Evolutionary conservation across 1,139 yeast genomes (phyloP).

Genomic region (Geotrichum aggregatum): DNA sequence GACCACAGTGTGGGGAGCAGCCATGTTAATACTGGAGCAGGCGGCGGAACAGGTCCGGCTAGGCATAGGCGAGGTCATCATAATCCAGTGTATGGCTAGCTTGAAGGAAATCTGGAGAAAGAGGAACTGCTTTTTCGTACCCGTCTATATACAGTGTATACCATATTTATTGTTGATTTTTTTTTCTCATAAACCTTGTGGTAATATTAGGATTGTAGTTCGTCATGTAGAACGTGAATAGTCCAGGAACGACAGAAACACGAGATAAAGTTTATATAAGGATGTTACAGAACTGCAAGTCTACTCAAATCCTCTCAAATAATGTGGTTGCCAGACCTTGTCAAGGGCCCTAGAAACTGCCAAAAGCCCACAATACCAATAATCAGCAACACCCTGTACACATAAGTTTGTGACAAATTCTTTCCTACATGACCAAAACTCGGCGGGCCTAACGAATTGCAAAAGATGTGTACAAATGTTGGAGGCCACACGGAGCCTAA

Average conservation of each 20-base stretch:
- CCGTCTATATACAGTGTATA: no score
- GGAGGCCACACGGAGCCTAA: slow-evolving; percentile 60
- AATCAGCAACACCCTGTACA: slow-evolving; percentile 46
- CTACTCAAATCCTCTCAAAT: neutral
- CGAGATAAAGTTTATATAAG: no score
- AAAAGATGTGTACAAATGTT: slow-evolving; percentile 61
- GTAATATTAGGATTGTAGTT: no score
- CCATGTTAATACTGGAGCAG: no score
- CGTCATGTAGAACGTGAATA: no score
- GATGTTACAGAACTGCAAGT: neutral
- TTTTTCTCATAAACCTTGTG: no score
- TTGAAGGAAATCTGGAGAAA: no score
- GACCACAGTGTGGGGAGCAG: neutral
- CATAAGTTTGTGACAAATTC: slow-evolving; percentile 24
- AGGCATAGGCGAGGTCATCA: slow-evolving; percentile 25
- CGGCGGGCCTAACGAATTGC: slow-evolving; percentile 82
- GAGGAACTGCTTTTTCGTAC: neutral
- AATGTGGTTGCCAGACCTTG: slow-evolving; percentile 14
- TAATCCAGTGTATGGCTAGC: slow-evolving; percentile 24
- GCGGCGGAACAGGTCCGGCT: neutral
- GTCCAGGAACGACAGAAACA: no score
- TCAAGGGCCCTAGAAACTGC: slow-evolving; percentile 16
- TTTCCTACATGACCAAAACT: slow-evolving; percentile 32
- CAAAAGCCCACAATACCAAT: slow-evolving; percentile 46
- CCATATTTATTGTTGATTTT: slow-evolving; percentile 1